A percentile compares a stretch with the other conserved stretches of the same genome.
Evolutionary conservation across 2,329 filamentous ascomycete genomes (phyloP).

Genomic region (Piedraia hortae): DNA sequence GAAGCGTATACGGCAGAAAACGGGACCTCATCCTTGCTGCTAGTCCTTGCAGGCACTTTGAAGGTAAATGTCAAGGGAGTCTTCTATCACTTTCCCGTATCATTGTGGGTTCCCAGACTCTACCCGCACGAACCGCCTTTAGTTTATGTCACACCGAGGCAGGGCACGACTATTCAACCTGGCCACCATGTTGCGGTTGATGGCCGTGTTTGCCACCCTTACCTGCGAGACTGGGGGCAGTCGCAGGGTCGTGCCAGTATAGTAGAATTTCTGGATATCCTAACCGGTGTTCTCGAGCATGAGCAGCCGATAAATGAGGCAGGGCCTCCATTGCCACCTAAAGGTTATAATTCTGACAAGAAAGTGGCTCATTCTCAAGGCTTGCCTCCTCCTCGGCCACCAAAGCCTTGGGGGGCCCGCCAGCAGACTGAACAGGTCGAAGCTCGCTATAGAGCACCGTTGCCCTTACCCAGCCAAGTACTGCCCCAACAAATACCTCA

Average conservation of each 20-base stretch:
- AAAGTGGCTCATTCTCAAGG: no score
- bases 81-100: slow-evolving; percentile 72
- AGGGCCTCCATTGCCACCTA: no score
- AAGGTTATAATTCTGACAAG: no score
- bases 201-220: slow-evolving; percentile 84
- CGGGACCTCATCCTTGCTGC: slow-evolving; percentile 59
- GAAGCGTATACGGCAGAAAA: slow-evolving; percentile 91
- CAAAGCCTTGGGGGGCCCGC: slow-evolving; percentile 24
- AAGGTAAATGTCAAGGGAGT: slow-evolving; percentile 77
- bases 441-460: no score
- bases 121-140: slow-evolving; percentile 73
- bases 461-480: no score
- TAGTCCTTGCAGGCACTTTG: slow-evolving; percentile 65
- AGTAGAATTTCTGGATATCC: slow-evolving; percentile 52
- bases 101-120: slow-evolving; percentile 73
- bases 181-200: slow-evolving; percentile 90
- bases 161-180: slow-evolving; percentile 67
- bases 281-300: slow-evolving; percentile 73
- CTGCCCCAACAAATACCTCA: no score
- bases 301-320: slow-evolving; percentile 74
- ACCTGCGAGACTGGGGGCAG: slow-evolving; percentile 65
- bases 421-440: no score
- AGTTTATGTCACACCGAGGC: slow-evolving; percentile 65
- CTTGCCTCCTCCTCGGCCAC: slow-evolving; percentile 22
- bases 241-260: slow-evolving; percentile 68